Base-by-base conservation (phyloP, 352 stramenopile genomes). In the Pythium folliculosum region DNA sequence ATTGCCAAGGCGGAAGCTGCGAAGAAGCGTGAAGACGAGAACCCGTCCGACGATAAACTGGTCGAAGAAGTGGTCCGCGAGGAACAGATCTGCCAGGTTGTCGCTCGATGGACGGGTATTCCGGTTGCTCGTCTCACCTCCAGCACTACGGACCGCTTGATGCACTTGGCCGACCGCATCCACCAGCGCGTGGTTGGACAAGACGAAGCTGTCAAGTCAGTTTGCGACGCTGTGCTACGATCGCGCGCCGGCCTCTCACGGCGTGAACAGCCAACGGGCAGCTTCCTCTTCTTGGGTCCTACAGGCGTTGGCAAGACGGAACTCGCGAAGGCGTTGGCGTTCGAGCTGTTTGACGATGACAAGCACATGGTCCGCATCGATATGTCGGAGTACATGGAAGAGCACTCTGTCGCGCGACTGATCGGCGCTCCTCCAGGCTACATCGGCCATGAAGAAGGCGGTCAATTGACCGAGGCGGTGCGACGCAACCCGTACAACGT, bases 341-440 rank as follows among this genome's bases (percentile, higher is more conserved):
- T 83, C 53, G 92, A 98, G 63, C 76, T 99, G 2, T 99, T 99
- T 55, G 93, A 99, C 72, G 88, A 97, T 30, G 94, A 98, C 52
- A 97, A 98, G 69, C 78, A 96, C 70, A 94, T 99, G 75, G 83
- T 98, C 23, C 84, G 97, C 37, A 97, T 99, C 66, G 97, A 99
- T 63, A 99, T 99, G 96, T 97, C 80, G 52, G 97, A 99, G 76
- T 99, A 99, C 78, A 99, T 98, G 84, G 97, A 99, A 76, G 88
- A 98, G 63, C 94, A 99, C 73, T 96, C 89, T 0, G 95, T 99
- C 1, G 81, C 88, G 16, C 69, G 95, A 17, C 71, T 99, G 27
- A 95, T 99, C 45, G 97, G 97, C n/a, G 80, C 93, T 0, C 96
- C 97, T 1, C 97, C 97, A 35, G 97, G 97, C 50, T 99, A 99